Base-by-base conservation (phyloP, 2,329 filamentous ascomycete species). In the Hysterium pulicare region DNA sequence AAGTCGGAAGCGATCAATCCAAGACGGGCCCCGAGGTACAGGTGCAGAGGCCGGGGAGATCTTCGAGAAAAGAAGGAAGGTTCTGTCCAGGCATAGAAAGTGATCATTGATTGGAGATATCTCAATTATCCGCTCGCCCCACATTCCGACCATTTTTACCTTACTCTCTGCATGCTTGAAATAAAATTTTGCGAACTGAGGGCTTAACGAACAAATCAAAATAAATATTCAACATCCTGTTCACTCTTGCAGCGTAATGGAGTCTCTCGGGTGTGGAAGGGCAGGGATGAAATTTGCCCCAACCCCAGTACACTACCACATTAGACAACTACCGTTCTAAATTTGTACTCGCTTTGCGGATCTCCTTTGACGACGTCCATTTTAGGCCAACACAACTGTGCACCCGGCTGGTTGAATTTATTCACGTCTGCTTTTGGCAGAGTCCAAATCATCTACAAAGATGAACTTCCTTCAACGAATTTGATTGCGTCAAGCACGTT, bases 1-100 rank as follows among this genome's bases (percentile, higher is more conserved):
- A 76, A 94, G 90, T 64, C 78, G 90, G 49, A 96, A 96, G 77
- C 79, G 90, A 53, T 73, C 79, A 20, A 71, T 72, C 17, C 85
- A 90, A 16, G 90, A 94, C 66, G 83, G 86, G 0, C 82, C 81
- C 5, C 78, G 84, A 44, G 80, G 78, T 21, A 83, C 80, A 61
- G 84, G 74, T 6, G 71, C 71, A 5, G 78, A 81, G 44, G 81
- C 90, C 59, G 90, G 90, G 19, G 85, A 90, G 44, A 76, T 78
- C 32, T 90, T 86, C 62, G 82, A 70, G 59, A 71, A 71, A 55
- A 61, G 61, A 42, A 62, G 66, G 47, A 67, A 63, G 50, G 38
- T 33, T 19, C 19, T 30, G 22, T 22, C 34, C 19, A 37, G 20
- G 20, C 17, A 10, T 24, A 37, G 34, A 23, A 11, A 22, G 7